These are phyloP conservation scores for Trichoderma hamatum DNA, from an alignment of 2,329 filamentous ascomycete genomes.

Conservation along the genomic window DNA sequence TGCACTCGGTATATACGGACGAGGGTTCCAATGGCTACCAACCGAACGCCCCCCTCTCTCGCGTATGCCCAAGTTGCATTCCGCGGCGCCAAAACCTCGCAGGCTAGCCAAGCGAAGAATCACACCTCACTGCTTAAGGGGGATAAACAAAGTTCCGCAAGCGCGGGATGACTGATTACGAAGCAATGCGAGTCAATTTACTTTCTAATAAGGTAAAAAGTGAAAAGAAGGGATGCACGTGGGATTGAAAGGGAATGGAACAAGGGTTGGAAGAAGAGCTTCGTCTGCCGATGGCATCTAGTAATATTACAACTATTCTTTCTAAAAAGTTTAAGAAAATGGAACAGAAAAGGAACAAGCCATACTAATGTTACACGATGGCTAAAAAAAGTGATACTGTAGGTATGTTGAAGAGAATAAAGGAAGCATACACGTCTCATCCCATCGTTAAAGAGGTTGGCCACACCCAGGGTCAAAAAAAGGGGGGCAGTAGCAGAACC, in stretches of 20 bases:
- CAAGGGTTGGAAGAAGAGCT: not conserved
- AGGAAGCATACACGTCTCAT: conserved; percentile 5
- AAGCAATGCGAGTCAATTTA: not conserved
- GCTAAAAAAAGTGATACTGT: not conserved
- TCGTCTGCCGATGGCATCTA: not conserved
- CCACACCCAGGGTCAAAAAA: not conserved
- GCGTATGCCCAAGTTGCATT: conserved; percentile 18
- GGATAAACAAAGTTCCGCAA: not conserved
- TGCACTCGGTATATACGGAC: not conserved
- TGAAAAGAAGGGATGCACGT: not conserved
- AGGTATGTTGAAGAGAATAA: not conserved
- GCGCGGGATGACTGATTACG: not conserved
- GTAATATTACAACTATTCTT: conserved; percentile 5
- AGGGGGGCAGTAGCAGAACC: not conserved
- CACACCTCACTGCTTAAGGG: not conserved
- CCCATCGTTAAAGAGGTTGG: not conserved
- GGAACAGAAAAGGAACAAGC: not conserved
- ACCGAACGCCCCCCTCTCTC: not conserved
- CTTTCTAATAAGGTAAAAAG: not conserved
- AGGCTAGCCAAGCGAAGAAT: not conserved
- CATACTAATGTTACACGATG: conserved; percentile 1
- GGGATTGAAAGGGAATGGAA: not conserved
- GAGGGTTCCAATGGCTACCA: not conserved
- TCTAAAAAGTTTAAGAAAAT: not conserved
- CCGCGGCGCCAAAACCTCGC: conserved; percentile 4